Base-by-base conservation (phyloP, 441 rosid genomes). In the Erodium moschatum region DNA sequence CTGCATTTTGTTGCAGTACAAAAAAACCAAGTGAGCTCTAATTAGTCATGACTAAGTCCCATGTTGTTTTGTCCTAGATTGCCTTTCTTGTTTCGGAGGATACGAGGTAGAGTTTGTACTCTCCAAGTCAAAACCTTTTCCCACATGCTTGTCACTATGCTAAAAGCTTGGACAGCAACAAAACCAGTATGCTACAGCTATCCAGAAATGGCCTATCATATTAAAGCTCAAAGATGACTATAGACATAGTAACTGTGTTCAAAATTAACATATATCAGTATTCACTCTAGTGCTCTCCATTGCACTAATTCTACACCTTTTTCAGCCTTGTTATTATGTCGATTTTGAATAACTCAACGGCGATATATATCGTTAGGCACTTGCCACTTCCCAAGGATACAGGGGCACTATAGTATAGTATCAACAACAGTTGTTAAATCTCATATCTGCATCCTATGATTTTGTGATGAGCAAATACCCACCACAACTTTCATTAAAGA, bases 31-130 rank as follows among this genome's bases (percentile, higher is more conserved):
- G 56, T 48, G 56, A 12, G 56, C 56, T 11, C 16, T n/a, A 13
- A 48, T 48, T 9, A 38, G 42, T 38, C 42, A 46, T n/a, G 58
- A 52, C 58, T 54, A 54, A 24, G 21, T 54, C 61, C 61, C 61
- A 54, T 15, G 20, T 16, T 54, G 20, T 54, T 54, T 54, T 19
- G 61, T 54, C 8, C 61, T 15, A 54, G 61, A 15, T 54, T 16
- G 16, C 15, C 20, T 54, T 54, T 16, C 61, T 54, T 54, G 61
- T 16, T 15, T 15, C 9, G 61, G 61, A 15, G 20, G 8, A 15
- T 54, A 54, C 20, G 16, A 54, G 61, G 19, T 15, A 54, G 16
- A 54, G 8, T 54, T 54, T 11, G 20, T 5, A 16, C 61, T 54
- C 61, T 54, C 61, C 56, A 48, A 48, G 56, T 13, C 56, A 12